Evolutionary conservation across 495 filamentous ascomycete genomes (phyloP).

Genomic region (Neurospora pannonica): DNA sequence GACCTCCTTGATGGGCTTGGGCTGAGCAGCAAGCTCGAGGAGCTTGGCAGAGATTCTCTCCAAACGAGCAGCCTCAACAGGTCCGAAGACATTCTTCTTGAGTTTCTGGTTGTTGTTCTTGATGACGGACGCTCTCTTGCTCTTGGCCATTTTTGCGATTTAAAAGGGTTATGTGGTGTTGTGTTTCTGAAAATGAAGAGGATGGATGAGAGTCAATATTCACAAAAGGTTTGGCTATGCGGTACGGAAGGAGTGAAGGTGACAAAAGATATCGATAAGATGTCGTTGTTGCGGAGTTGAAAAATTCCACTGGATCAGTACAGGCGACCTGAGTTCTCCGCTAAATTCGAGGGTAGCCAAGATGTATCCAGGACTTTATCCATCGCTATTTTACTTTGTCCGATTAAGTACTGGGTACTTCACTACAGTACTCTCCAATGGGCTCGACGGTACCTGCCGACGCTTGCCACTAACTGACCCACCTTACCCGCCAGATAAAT

Average conservation of each 20-base stretch:
- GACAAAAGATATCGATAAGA: background rate
- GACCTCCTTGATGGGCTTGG: slow-evolving; percentile 40
- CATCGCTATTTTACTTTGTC: fast-evolving
- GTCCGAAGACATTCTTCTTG: slow-evolving; percentile 69
- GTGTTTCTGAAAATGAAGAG: background rate
- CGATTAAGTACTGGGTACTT: background rate
- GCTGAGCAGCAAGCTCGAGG: slow-evolving; percentile 60
- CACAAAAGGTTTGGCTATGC: background rate
- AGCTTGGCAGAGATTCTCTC: slow-evolving; percentile 74
- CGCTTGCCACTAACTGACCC: background rate
- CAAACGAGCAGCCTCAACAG: slow-evolving; percentile 62
- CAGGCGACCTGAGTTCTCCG: background rate
- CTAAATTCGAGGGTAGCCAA: background rate
- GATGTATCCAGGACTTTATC: background rate
- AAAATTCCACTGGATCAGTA: background rate
- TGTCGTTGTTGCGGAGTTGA: background rate
- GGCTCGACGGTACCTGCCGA: background rate
- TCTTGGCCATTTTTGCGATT: slow-evolving; percentile 64
- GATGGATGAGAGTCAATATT: background rate
- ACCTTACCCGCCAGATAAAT: background rate
- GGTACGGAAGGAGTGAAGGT: background rate
- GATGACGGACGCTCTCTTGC: slow-evolving; percentile 58
- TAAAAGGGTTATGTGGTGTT: background rate
- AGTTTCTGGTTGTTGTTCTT: slow-evolving; percentile 72
- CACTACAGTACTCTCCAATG: background rate